Evolutionary conservation across 805 yeast species (phyloP), one percentile per base, ranked within the genome.

Genomic region (Pichia californica): DNA sequence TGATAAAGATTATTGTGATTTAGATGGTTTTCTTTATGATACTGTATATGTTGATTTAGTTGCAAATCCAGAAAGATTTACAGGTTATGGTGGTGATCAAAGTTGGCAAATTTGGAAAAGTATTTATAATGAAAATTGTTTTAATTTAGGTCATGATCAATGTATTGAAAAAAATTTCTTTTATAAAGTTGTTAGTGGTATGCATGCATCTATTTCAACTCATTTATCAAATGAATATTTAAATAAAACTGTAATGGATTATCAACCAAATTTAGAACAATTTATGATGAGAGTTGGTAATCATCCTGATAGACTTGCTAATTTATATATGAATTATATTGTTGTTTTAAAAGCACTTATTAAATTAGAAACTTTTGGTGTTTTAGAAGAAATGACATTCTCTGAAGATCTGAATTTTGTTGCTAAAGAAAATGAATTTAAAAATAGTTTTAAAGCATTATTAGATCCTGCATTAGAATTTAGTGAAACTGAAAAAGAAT

Each of bases 201-300:
- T 93, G 83, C 99, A 93, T 59, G 88, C 96, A 2, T 86, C 96
- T 2, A 88, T 93, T 48, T 91, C 95, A 7, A 88, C 95, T 1
- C 99, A 93, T 64, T 70, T 93, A 48, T 77, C 95, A 15, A 85
- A 84, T 58, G 97, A 91, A 57, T 85, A 76, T 61, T 69, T 84
- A 49, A 76, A 85, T 60, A 58, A 71, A 44, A 73, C 72, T 35
- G 79, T 93, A 1, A 89, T 86, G 26, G 73, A 77, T 40, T 91
- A 95, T 79, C 86, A 77, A 27, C 96, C 97, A 16, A 82, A 88
- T 59, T 68, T 88, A 44, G 77, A 78, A 33, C 72, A 85, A 36
- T 93, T 89, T 64, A 83, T 88, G 85, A 77, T 77, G 51, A 76
- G 96, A 52, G 98, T 93, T 11, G 99, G 99, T 18, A 72, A 81